These are phyloP conservation scores for Fusarium coicis DNA, from an alignment of 2,329 filamentous ascomycete genomes.

Conservation along the genomic window DNA sequence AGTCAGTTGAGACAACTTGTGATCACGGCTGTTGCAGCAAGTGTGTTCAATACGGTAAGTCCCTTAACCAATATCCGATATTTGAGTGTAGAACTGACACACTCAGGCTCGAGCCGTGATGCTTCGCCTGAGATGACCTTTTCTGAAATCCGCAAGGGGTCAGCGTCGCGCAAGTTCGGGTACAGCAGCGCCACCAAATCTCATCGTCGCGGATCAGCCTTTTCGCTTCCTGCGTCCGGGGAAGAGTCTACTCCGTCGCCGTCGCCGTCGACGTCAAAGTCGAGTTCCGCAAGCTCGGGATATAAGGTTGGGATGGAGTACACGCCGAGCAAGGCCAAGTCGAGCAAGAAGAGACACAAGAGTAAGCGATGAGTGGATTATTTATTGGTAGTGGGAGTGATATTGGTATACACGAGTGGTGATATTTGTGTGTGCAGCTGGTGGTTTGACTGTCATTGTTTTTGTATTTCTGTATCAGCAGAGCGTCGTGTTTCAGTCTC, in stretches of 20 bases:
- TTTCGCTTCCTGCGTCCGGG: conserved; percentile 34
- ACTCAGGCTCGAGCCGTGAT: conserved; percentile 47
- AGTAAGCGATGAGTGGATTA: conserved; percentile 25
- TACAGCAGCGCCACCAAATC: conserved; percentile 45
- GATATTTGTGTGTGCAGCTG: neutral
- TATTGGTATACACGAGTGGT: neutral
- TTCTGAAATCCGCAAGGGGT: conserved; percentile 52
- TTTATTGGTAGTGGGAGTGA: neutral
- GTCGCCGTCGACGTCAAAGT: conserved; percentile 38
- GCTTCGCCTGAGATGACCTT: conserved; percentile 52
- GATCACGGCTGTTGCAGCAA: conserved; percentile 64
- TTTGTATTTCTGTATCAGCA: neutral
- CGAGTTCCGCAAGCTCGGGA: conserved; percentile 35
- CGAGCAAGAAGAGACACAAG: conserved; percentile 44
- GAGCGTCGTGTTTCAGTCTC: neutral
- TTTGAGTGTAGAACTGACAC: neutral
- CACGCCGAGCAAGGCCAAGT: conserved; percentile 42
- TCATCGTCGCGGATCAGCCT: conserved; percentile 46
- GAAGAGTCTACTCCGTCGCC: conserved; percentile 29
- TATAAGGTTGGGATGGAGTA: conserved; percentile 48
- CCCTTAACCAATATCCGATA: neutral
- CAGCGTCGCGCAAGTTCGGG: conserved; percentile 51
- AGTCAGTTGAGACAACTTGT: conserved; percentile 56
- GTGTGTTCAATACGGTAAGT: conserved; percentile 56
- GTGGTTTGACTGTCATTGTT: neutral